Base-by-base conservation (phyloP, 179 eudicot species). In the Dionaea muscipula region DNA sequence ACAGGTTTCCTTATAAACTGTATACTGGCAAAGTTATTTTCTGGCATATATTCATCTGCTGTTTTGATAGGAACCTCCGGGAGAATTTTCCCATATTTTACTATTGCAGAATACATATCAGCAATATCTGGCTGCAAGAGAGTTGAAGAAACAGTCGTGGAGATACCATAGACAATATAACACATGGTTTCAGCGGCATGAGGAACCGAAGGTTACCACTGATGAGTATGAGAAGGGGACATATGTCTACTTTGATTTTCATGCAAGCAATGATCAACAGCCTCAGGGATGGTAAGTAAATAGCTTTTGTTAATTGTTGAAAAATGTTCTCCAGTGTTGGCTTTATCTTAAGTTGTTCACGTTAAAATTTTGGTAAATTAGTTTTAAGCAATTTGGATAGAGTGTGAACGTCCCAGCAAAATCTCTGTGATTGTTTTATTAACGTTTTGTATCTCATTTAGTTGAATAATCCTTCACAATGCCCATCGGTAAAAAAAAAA, bases 131-230 rank as follows among this genome's bases (percentile, higher is more conserved):
- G 96, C 96, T 77, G 99, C 99, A 52, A 91, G 70, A 72, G 96
- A 87, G 66, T 59, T 91, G 61, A 91, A 91, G 77, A 91, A 88
- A 65, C 99, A 88, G 69, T 85, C 99, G 3, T 91, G 99, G 99
- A 88, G 99, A 78, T 91, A 69, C 68, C 99, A 91, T 66, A 76
- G 87, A 62, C 88, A 82, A 52, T 88, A 73, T 59, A 77, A 82
- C 70, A 91, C 96, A 39, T 91, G 99, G 99, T 91, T 91, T 76
- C 96, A 91, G 64, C 72, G 96, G 62, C 99, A 82, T 18, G 93
- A 87, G 69, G 99, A 91, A 76, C 99, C 96, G 43, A 81, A 82
- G 61, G 74, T 87, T 59, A 84, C 94, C 28, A 88, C 93, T 19
- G 99, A 91, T 77, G 99, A 88, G 61, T 88, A 55, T 67, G 99